Evolutionary conservation across 1,284 basidiomycete species (phyloP), one percentile per base, ranked within the genome.

Genomic region (Cutaneotrichosporon sp.): DNA sequence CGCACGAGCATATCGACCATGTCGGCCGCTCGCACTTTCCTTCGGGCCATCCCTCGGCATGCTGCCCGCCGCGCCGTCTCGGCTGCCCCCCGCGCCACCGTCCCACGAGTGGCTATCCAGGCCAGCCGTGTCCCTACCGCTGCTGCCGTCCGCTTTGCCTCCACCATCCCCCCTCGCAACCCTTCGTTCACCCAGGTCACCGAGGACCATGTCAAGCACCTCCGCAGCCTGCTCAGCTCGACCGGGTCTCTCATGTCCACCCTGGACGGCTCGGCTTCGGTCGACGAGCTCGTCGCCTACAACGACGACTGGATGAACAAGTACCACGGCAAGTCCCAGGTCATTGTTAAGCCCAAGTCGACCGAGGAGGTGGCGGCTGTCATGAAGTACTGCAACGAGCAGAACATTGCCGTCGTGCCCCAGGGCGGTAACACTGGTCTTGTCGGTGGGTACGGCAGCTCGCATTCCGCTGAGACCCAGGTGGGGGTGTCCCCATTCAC

Each of bases 221-320:
- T 85, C 59, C 79, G 81, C 14, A 69, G 75, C 4, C 72, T 84
- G 29, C 76, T 84, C 1, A 76, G 82, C 4, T 77, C 80, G 0
- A 75, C 80, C 1, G 75, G 77, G 8, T 80, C 80, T 25, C 69
- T 84, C 34, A 71, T 84, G 34, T 82, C 82, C 14, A 84, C 82
- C 7, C 63, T 83, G 24, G 74, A 79, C 31, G 76, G 73, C 2
- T 75, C 79, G 1, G 74, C 79, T 9, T 68, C 70, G 6, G 49
- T 62, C 4, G 86, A 89, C 13, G 95, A 97, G 68, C 84, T 98
- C 36, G 84, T 85, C 20, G 83, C 81, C 0, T 97, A 86, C 84
- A 99, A 99, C 79, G 84, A 86, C 69, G 95, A 99, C 79, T 99
- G 95, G 95, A 94, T 98, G 90, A 89, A 90, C 74, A 97, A 97